Conservation (phyloP, 169 alveolate genomes). For the Eimeria praecox region DNA sequence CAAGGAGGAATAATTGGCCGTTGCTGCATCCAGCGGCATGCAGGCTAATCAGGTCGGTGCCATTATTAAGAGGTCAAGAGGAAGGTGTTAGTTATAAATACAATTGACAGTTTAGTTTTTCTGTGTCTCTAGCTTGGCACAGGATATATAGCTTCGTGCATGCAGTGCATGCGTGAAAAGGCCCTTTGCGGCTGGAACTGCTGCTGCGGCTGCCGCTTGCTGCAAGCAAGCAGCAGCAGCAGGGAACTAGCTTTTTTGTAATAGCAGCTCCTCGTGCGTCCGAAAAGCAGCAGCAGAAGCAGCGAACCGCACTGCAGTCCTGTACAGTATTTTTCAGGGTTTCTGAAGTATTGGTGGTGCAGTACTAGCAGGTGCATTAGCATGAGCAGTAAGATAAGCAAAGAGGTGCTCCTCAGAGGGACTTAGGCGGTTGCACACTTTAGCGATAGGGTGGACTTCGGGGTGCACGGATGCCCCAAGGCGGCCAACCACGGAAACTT, state of each 20-base stretch:
- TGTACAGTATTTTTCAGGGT: not conserved
- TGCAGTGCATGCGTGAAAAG: not conserved
- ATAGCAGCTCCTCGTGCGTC: not conserved
- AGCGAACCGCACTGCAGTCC: not conserved
- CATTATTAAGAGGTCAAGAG: not conserved
- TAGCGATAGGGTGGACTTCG: too few species aligned
- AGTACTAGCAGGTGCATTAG: not conserved
- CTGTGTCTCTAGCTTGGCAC: not conserved
- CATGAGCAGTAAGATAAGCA: not conserved
- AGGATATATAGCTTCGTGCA: not conserved
- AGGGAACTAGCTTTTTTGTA: not conserved
- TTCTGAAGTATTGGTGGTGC: not conserved
- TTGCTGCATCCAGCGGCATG: not conserved
- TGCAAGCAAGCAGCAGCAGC: not conserved
- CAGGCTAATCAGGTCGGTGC: not conserved
- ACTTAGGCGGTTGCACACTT: not conserved
- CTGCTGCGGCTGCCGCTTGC: not conserved
- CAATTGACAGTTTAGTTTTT: not conserved
- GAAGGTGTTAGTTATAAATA: not conserved
- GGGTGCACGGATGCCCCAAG: too few species aligned
- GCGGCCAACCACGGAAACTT: too few species aligned
- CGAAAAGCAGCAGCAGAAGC: not conserved
- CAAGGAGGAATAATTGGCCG: not conserved
- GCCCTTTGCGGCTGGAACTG: not conserved
- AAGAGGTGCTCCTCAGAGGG: not conserved